Percentiles rank a stretch among this genome's conserved stretches.
These are phyloP conservation scores for Cutaneotrichosporon cutaneum DNA, from an alignment of 1,284 basidiomycete species.

Conservation along the genomic window DNA sequence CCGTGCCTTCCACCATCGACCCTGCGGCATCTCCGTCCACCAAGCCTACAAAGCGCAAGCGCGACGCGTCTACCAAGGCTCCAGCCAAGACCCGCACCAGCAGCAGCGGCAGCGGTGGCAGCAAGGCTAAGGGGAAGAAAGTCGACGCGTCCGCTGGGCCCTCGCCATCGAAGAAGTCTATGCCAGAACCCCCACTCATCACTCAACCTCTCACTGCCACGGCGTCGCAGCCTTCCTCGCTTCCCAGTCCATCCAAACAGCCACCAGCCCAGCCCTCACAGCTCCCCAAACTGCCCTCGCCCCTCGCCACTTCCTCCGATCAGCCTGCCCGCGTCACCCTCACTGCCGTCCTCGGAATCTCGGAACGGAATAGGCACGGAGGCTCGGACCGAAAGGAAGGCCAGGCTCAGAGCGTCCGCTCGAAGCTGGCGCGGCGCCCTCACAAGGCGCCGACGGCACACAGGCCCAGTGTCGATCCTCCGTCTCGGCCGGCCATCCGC, in stretches of 20 bases:
- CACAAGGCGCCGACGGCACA: not conserved
- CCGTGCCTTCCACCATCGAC: not conserved
- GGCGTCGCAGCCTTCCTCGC: not conserved
- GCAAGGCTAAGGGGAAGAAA: not conserved
- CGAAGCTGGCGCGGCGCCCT: not conserved
- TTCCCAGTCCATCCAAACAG: not conserved
- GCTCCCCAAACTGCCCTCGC: not conserved
- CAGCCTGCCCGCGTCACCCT: not conserved
- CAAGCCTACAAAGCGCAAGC: not conserved
- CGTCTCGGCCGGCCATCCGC: not conserved
- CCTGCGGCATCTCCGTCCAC: not conserved
- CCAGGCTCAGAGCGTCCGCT: not conserved
- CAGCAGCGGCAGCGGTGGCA: not conserved
- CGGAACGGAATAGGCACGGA: not conserved
- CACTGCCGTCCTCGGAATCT: not conserved
- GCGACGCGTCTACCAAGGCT: not conserved
- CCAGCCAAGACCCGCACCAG: not conserved
- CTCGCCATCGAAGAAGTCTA: not conserved
- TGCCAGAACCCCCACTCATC: not conserved
- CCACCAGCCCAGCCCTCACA: too few relatives aligned
- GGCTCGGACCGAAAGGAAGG: not conserved
- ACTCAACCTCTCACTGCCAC: not conserved
- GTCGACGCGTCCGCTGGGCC: not conserved
- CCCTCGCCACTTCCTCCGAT: not conserved
- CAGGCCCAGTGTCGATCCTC: not conserved